Percentiles rank a stretch among this genome's conserved stretches.
Conservation (phyloP, 768 basidiomycete genomes). For the Inosperma sp. region DNA sequence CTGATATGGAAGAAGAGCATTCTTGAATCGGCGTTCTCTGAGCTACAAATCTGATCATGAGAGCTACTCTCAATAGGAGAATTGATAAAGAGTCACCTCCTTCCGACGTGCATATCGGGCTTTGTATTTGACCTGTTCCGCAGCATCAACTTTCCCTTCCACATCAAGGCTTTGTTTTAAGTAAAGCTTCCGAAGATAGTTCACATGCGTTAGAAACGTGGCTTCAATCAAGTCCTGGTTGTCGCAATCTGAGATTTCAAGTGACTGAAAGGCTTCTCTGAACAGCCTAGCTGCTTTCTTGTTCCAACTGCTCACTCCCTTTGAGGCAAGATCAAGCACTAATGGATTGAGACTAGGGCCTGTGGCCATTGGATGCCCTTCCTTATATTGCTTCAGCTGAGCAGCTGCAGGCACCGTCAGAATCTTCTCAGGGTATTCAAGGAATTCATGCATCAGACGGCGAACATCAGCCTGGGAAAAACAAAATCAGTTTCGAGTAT, state of each 20-base stretch:
- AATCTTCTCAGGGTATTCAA: background rate
- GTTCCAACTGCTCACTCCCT: background rate
- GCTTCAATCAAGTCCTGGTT: background rate
- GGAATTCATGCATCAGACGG: background rate
- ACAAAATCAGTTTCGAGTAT: background rate
- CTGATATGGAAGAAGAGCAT: background rate
- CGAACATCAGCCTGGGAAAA: background rate
- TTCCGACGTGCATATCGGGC: background rate
- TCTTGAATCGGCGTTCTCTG: slow-evolving; percentile 1
- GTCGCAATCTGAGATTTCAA: background rate
- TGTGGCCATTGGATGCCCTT: background rate
- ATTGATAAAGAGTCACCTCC: background rate
- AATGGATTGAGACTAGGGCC: background rate
- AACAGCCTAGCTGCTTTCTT: background rate
- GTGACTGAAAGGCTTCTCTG: background rate
- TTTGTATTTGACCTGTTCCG: background rate
- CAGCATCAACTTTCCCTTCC: background rate
- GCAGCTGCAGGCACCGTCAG: background rate
- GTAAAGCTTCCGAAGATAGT: background rate
- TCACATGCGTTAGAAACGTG: background rate
- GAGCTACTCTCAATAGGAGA: background rate
- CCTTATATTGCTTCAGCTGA: background rate
- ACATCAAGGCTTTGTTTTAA: background rate
- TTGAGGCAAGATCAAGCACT: slow-evolving; percentile 1
- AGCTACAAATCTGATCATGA: background rate